These are phyloP conservation scores for Hypoxylon intermedium DNA, from an alignment of 495 filamentous ascomycete genomes.

Conservation along the genomic window DNA sequence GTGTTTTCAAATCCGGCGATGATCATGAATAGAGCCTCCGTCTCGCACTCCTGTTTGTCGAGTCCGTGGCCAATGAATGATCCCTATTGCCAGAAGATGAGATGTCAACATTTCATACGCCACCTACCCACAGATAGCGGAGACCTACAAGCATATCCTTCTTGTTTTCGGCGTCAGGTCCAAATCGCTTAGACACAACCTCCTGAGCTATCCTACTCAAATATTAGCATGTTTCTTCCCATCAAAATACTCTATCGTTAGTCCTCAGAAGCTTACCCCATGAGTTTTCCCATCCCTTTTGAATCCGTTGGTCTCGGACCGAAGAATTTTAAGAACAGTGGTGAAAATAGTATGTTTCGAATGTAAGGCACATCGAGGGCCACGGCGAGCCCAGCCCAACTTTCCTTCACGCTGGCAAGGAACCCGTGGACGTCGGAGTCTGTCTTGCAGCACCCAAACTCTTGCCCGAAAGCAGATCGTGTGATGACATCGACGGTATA, in stretches of 20 bases:
- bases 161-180: slow-evolving; percentile 22
- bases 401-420: slow-evolving; percentile 58
- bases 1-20: slow-evolving; percentile 62
- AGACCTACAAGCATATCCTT: slow-evolving; percentile 53
- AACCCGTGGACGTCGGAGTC: slow-evolving; percentile 65
- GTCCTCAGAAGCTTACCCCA: slow-evolving; percentile 42
- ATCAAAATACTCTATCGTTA: background rate
- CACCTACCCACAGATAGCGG: background rate
- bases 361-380: slow-evolving; percentile 38
- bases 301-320: slow-evolving; percentile 35
- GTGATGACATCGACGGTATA: slow-evolving; percentile 71
- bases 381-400: slow-evolving; percentile 48
- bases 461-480: slow-evolving; percentile 67
- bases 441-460: slow-evolving; percentile 66
- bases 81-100: slow-evolving; percentile 26
- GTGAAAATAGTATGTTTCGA: slow-evolving; percentile 33
- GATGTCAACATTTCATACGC: background rate
- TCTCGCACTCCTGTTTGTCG: slow-evolving; percentile 46
- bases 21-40: slow-evolving; percentile 53
- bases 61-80: slow-evolving; percentile 54
- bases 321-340: slow-evolving; percentile 25
- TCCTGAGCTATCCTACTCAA: slow-evolving; percentile 45
- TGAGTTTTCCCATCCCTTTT: slow-evolving; percentile 53
- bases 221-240: background rate
- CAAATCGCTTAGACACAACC: slow-evolving; percentile 45